Conservation (phyloP, 108 stramenopile genomes). For the Nitzschia inconspicua region DNA sequence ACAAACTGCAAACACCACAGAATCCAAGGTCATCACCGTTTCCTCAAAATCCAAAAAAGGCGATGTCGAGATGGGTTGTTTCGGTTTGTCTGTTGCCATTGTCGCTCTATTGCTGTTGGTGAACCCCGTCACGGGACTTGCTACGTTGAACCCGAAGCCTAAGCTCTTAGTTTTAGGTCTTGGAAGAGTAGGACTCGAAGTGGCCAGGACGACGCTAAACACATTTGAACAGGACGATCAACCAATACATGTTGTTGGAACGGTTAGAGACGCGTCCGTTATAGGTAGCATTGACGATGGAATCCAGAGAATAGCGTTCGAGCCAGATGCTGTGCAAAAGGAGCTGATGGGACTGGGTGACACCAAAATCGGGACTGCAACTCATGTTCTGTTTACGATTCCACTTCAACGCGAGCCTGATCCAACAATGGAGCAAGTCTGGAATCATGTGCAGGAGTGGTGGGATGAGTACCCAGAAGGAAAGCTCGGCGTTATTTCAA, state of each 20-base stretch:
- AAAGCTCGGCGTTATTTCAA: slow-evolving; percentile 53
- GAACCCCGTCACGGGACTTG: too few relatives aligned
- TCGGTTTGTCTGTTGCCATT: too few relatives aligned
- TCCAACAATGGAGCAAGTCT: slow-evolving; percentile 1
- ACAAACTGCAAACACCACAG: too few relatives aligned
- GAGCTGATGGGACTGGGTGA: neutral
- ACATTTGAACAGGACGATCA: neutral
- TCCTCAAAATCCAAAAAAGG: too few relatives aligned
- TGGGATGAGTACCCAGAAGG: neutral
- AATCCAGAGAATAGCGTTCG: slow-evolving; percentile 19
- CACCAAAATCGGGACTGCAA: slow-evolving; percentile 2
- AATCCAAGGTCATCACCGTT: too few relatives aligned
- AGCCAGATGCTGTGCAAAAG: neutral
- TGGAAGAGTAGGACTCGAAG: slow-evolving; percentile 27
- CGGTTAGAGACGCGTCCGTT: neutral
- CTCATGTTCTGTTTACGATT: slow-evolving; percentile 35
- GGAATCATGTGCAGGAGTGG: neutral
- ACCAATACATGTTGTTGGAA: slow-evolving; percentile 4
- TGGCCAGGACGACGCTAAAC: slow-evolving; percentile 2
- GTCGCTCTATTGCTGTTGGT: too few relatives aligned
- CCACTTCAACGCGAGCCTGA: slow-evolving; percentile 11
- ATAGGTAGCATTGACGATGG: neutral
- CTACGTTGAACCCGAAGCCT: neutral
- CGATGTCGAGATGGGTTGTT: too few relatives aligned
- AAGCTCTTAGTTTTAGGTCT: slow-evolving; percentile 28